Evolutionary conservation across 805 yeast genomes (phyloP).

Genomic region (Candida maltosa): DNA sequence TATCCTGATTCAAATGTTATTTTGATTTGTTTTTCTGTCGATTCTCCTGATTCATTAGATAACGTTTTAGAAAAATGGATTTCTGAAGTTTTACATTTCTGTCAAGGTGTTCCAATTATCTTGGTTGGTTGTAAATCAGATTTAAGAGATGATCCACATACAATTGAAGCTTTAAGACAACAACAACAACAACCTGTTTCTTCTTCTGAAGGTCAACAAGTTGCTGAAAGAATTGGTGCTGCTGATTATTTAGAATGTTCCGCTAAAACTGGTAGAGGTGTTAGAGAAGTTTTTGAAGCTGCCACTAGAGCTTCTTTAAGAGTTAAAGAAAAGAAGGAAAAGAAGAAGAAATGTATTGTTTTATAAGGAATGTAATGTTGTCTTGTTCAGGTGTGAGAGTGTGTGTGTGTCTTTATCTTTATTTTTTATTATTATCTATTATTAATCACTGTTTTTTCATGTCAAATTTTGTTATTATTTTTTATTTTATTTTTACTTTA

Average conservation of each 20-base stretch:
- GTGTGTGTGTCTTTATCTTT: background rate
- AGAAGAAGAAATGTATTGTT: slow-evolving; percentile 69
- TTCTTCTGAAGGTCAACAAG: slow-evolving; percentile 77
- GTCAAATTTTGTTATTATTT: background rate
- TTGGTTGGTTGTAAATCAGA: slow-evolving; percentile 91
- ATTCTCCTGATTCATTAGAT: slow-evolving; percentile 87
- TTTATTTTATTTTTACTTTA: background rate
- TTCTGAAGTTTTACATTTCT: slow-evolving; percentile 88
- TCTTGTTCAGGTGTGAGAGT: background rate
- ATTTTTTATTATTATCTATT: background rate
- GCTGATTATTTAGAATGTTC: slow-evolving; percentile 86
- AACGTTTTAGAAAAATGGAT: slow-evolving; percentile 96
- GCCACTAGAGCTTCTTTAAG: slow-evolving; percentile 88
- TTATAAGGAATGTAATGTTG: slow-evolving; percentile 37
- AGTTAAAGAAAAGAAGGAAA: slow-evolving; percentile 57
- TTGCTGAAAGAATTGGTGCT: slow-evolving; percentile 88
- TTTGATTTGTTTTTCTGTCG: slow-evolving; percentile 86
- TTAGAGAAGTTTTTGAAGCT: slow-evolving; percentile 86
- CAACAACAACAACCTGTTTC: slow-evolving; percentile 80
- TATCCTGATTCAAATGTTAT: slow-evolving; percentile 93
- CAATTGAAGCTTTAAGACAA: slow-evolving; percentile 70
- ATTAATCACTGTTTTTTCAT: background rate
- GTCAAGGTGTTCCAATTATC: slow-evolving; percentile 90
- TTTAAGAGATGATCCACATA: slow-evolving; percentile 76
- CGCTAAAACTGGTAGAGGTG: slow-evolving; percentile 88